A percentile compares a stretch with the other conserved stretches of the same genome.
These are phyloP conservation scores for Candida andamanensis DNA, from an alignment of 805 yeast species.

Conservation along the genomic window DNA sequence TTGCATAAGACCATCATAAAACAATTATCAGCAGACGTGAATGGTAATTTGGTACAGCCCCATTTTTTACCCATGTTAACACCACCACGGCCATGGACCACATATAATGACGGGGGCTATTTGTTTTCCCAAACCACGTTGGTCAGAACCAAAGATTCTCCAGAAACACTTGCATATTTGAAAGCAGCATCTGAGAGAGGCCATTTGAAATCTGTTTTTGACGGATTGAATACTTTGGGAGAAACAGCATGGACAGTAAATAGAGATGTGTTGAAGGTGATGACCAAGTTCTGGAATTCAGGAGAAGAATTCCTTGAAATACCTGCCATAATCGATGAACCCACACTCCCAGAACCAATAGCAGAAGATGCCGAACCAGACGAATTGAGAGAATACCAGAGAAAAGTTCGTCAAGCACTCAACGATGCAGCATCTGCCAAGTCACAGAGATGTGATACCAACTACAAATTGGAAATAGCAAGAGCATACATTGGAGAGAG, in stretches of 20 bases:
- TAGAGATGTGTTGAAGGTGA: conserved; percentile 57
- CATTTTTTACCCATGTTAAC: conserved; percentile 90
- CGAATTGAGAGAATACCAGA: conserved; percentile 63
- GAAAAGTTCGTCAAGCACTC: conserved; percentile 50
- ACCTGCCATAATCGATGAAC: conserved; percentile 45
- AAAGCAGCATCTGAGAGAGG: conserved; percentile 75
- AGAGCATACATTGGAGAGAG: conserved; percentile 78
- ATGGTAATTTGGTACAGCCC: conserved; percentile 68
- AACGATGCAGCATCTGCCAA: conserved; percentile 62
- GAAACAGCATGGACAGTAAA: conserved; percentile 91
- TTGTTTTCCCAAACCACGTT: conserved; percentile 56
- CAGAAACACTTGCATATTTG: conserved; percentile 85
- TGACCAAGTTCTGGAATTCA: conserved; percentile 81
- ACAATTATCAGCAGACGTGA: conserved; percentile 60
- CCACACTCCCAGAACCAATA: conserved; percentile 43
- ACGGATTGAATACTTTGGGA: conserved; percentile 84
- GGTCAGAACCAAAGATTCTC: conserved; percentile 75
- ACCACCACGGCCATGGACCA: conserved; percentile 84
- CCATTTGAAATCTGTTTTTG: conserved; percentile 60
- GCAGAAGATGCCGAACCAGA: conserved; percentile 73
- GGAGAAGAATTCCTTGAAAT: conserved; percentile 71
- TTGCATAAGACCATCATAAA: conserved; percentile 65
- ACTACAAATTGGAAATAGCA: conserved; percentile 92
- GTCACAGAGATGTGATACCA: conserved; percentile 89
- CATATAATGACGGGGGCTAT: conserved; percentile 83